Conservation (phyloP, 1,284 basidiomycete genomes). For the Gymnopus androsaceus region DNA sequence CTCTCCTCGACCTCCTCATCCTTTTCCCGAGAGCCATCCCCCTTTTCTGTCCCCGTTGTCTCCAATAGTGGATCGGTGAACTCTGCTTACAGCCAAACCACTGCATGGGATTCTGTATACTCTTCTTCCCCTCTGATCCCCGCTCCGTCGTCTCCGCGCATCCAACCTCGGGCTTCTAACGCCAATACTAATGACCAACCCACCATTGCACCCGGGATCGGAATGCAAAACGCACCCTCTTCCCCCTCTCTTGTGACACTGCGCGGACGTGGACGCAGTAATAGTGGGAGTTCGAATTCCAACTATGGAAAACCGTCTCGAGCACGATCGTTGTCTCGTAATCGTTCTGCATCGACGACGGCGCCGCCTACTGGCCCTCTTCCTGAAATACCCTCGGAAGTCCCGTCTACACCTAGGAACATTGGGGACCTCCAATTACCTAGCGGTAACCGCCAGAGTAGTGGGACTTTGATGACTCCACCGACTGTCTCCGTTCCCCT, state of each 20-base stretch:
- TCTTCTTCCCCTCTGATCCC: background rate
- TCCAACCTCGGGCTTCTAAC: background rate
- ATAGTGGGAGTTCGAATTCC: background rate
- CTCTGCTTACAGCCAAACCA: background rate
- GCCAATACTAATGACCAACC: background rate
- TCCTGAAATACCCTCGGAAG: background rate
- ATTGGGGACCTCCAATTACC: background rate
- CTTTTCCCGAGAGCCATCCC: no score
- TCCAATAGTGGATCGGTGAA: background rate
- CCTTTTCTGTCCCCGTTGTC: background rate
- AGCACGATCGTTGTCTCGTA: background rate
- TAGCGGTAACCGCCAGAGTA: no score
- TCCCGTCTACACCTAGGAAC: background rate
- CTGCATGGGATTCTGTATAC: background rate
- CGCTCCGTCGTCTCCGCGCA: background rate
- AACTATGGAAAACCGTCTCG: background rate
- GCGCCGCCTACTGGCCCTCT: slow-evolving; percentile 4
- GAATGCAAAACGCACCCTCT: background rate
- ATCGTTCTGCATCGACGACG: background rate
- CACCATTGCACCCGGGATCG: background rate
- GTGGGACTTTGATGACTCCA: background rate
- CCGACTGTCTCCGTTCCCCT: background rate
- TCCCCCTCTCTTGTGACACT: background rate
- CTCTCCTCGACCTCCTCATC: background rate
- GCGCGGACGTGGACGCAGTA: background rate